phyloP scores from a whole-genome alignment of 192 early-diverging fungal genomes.

The Coemansia asiatica region DNA sequence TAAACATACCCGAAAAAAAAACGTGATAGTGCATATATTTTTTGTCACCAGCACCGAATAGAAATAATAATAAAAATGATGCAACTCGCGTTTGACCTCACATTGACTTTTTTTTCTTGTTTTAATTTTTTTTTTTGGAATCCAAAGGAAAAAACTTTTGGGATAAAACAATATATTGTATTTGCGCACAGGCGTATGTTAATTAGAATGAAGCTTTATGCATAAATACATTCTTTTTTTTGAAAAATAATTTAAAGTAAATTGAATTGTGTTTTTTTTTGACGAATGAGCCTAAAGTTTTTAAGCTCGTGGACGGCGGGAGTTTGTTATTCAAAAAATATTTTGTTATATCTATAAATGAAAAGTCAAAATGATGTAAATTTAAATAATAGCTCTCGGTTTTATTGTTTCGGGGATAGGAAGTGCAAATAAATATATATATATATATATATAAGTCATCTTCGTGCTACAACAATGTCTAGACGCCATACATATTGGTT shows the following conservation, averaged over 20 bases:
- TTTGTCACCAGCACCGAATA: slow-evolving; percentile 5
- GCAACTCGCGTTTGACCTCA: not conserved
- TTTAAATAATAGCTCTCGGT: not conserved
- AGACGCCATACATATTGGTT: not conserved
- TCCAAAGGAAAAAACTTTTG: not conserved
- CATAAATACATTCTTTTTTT: not conserved
- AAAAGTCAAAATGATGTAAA: not conserved
- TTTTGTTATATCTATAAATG: too few species aligned
- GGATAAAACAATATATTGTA: not conserved
- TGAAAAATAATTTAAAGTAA: not conserved
- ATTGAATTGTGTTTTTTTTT: not conserved
- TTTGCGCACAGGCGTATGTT: not conserved
- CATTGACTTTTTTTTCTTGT: not conserved
- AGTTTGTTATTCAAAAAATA: too few species aligned
- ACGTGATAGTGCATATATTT: slow-evolving; percentile 11
- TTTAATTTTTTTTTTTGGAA: not conserved
- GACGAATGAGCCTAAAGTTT: not conserved
- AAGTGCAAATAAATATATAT: not conserved
- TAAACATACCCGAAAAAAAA: not conserved
- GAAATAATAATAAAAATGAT: not conserved
- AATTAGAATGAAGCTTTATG: not conserved
- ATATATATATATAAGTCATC: not conserved
- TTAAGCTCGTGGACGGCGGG: not conserved
- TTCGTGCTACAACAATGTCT: not conserved
- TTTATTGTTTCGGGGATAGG: not conserved